These are phyloP conservation scores for Candida multigemmis DNA, from an alignment of 805 yeast genomes.

Conservation along the genomic window DNA sequence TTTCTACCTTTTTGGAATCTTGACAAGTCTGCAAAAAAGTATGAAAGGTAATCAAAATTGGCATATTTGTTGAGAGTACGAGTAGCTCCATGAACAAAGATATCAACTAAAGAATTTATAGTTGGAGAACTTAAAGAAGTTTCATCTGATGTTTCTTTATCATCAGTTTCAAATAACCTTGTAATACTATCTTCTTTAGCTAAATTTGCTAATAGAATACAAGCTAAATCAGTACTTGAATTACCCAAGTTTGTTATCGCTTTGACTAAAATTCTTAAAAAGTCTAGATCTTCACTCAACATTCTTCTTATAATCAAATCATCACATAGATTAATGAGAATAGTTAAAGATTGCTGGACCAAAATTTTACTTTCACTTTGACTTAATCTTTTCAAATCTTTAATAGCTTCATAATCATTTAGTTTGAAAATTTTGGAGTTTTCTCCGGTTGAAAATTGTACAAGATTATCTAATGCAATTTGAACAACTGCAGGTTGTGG, in stretches of 20 bases:
- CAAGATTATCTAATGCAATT: constrained; percentile 77
- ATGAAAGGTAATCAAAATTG: constrained; percentile 73
- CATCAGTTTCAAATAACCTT: constrained; percentile 34
- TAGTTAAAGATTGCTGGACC: constrained; percentile 65
- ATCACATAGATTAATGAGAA: constrained; percentile 75
- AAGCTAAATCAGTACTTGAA: constrained; percentile 68
- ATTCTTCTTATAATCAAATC: constrained; percentile 53
- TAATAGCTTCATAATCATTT: constrained; percentile 61
- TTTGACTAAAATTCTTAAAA: constrained; percentile 37
- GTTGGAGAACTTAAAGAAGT: constrained; percentile 49
- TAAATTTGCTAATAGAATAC: constrained; percentile 77
- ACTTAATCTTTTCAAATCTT: constrained; percentile 58
- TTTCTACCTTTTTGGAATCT: constrained; percentile 66
- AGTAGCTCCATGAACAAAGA: constrained; percentile 79
- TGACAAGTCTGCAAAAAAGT: constrained; percentile 85
- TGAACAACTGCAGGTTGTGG: constrained; percentile 72
- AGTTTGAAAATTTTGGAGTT: constrained; percentile 58
- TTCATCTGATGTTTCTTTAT: constrained; percentile 26
- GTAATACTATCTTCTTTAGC: constrained; percentile 68
- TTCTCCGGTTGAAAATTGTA: constrained; percentile 71
- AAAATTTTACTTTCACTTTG: constrained; percentile 41
- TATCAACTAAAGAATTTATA: constrained; percentile 78
- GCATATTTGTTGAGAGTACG: constrained; percentile 64
- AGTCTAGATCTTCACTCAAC: constrained; percentile 57
- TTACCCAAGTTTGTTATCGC: constrained; percentile 48